Percentiles rank a stretch among this genome's conserved stretches.
Conservation (phyloP, 1,284 basidiomycete species). For the Ganoderma lingzhi region DNA sequence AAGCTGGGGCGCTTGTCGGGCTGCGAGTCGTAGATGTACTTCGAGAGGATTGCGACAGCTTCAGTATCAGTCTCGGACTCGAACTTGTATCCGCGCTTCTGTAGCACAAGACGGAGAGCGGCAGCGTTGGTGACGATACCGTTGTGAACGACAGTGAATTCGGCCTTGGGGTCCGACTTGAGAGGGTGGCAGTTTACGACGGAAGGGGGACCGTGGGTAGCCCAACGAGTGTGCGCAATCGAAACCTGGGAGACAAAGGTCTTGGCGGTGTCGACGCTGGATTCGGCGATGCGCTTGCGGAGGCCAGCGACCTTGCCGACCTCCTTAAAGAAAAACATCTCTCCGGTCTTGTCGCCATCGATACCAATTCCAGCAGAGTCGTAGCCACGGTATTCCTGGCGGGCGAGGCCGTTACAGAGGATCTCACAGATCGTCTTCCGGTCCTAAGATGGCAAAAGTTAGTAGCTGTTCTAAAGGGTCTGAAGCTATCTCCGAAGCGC, state of each 20-base stretch:
- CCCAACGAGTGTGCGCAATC: constrained; percentile 99
- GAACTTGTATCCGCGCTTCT: constrained; percentile 96
- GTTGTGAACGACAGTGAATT: constrained; percentile 98
- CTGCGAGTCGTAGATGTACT: constrained; percentile 97
- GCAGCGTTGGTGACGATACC: constrained; percentile 97
- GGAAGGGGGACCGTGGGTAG: constrained; percentile 95
- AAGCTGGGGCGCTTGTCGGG: constrained; percentile 91
- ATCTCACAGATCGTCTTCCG: constrained; percentile 94
- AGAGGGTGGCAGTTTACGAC: constrained; percentile 96
- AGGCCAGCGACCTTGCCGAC: constrained; percentile 98
- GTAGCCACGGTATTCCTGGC: constrained; percentile 98
- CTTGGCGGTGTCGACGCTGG: constrained; percentile 83
- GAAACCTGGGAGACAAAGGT: constrained; percentile 90
- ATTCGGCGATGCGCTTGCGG: constrained; percentile 89
- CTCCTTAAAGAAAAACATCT: constrained; percentile 94
- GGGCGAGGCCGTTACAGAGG: constrained; percentile 90
- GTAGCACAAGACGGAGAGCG: constrained; percentile 92
- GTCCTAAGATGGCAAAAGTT: constrained; percentile 61
- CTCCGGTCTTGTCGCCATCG: constrained; percentile 89
- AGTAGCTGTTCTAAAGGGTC: neutral
- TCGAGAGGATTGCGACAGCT: constrained; percentile 94
- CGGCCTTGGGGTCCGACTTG: constrained; percentile 81
- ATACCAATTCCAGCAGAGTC: constrained; percentile 97
- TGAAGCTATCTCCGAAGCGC: neutral
- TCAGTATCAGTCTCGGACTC: constrained; percentile 99